Percentiles rank a stretch among this genome's conserved stretches.
Conservation (phyloP, 2,329 filamentous ascomycete genomes). For the Fusarium sp. region DNA sequence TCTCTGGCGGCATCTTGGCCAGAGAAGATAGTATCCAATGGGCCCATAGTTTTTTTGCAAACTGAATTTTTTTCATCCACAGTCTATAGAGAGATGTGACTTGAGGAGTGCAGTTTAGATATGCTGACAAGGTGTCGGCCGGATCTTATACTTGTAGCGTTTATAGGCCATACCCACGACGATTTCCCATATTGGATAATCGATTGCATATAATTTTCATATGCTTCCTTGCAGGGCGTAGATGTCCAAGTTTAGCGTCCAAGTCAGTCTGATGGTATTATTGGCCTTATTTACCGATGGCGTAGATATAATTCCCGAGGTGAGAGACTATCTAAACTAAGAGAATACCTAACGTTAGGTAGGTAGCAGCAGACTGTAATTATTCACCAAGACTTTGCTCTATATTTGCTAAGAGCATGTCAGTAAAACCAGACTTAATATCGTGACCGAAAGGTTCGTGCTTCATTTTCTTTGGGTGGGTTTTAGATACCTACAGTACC, state of each 20-base stretch:
- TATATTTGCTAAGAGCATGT: no score
- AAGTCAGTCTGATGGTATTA: slow-evolving; percentile 3
- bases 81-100: background rate
- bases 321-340: no score
- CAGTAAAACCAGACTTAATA: no score
- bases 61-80: background rate
- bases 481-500: no score
- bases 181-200: slow-evolving; percentile 28
- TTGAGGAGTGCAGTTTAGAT: background rate
- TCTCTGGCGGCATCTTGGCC: slow-evolving; percentile 14
- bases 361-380: background rate
- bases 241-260: slow-evolving; percentile 3
- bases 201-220: background rate
- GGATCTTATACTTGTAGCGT: slow-evolving; percentile 8
- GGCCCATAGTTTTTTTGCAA: slow-evolving; percentile 15
- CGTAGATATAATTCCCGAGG: slow-evolving; percentile 6
- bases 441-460: no score
- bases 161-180: slow-evolving; percentile 11
- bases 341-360: no score
- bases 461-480: no score
- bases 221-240: slow-evolving; percentile 17
- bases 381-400: no score
- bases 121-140: background rate
- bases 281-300: slow-evolving; percentile 29
- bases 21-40: slow-evolving; percentile 13